These are phyloP conservation scores for Pezicula rhizophila DNA, from an alignment of 2,329 filamentous ascomycete species.

Conservation along the genomic window DNA sequence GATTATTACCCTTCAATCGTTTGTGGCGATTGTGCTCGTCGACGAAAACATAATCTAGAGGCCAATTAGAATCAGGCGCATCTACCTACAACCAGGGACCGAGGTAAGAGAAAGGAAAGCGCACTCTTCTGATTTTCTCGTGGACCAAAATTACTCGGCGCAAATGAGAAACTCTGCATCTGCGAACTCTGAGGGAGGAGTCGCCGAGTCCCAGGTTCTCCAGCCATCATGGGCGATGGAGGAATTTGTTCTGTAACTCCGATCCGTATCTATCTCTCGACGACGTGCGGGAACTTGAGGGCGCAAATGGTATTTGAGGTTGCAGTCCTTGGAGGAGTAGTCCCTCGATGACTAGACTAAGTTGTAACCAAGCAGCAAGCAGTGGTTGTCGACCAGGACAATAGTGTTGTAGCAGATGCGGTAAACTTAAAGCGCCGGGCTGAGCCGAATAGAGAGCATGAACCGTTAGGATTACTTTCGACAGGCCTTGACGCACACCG, in stretches of 20 bases:
- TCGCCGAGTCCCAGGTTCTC: conserved; percentile 55
- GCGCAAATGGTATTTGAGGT: background rate
- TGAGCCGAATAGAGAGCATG: conserved; percentile 3
- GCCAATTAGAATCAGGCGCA: conserved; percentile 24
- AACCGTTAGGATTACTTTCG: background rate
- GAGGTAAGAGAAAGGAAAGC: conserved; percentile 21
- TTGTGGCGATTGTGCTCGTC: conserved; percentile 99
- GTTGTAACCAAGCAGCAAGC: conserved; percentile 5
- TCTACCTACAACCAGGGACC: background rate
- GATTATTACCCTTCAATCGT: conserved; percentile 74
- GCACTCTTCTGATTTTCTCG: conserved; percentile 81
- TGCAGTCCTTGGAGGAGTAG: conserved; percentile 3
- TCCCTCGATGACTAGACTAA: conserved; percentile 5
- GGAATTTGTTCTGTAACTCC: conserved; percentile 1
- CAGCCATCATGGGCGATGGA: conserved; percentile 44
- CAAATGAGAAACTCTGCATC: conserved; percentile 73
- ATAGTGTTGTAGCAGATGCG: conserved; percentile 14
- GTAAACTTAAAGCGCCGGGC: conserved; percentile 16
- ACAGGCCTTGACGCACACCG: conserved; percentile 9
- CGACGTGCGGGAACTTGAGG: background rate
- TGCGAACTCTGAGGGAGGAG: conserved; percentile 61
- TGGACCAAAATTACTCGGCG: conserved; percentile 56
- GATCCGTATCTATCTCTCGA: conserved; percentile 1
- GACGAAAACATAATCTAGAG: conserved; percentile 92
- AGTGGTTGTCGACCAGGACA: conserved; percentile 4